These are phyloP conservation scores for Chondrus crispus DNA, from an alignment of 23 red algal species.

Conservation along the genomic window DNA sequence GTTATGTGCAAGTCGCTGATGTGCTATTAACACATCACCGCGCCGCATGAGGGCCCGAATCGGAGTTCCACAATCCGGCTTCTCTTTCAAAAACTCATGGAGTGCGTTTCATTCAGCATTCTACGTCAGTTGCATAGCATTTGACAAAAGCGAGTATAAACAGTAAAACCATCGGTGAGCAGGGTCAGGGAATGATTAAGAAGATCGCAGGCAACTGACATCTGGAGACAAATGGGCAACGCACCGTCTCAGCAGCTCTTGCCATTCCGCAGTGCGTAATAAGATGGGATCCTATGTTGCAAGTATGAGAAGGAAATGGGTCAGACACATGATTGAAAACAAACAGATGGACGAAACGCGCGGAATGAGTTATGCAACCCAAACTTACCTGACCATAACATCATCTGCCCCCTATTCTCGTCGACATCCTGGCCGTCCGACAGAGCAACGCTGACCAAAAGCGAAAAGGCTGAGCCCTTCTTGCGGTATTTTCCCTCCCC, in stretches of 20 bases:
- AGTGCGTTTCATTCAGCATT: not conserved
- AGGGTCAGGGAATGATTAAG: not conserved
- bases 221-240: not conserved
- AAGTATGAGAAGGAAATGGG: not conserved
- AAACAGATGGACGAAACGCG: too few species aligned
- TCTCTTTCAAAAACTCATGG: not conserved
- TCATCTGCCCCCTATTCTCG: constrained; percentile 47
- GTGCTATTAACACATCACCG: constrained; percentile 34
- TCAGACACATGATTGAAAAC: too few species aligned
- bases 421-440: constrained; percentile 19
- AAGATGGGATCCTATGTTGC: constrained; percentile 20
- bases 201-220: not conserved
- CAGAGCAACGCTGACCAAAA: constrained; percentile 11
- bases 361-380: too few species aligned
- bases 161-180: not conserved
- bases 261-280: constrained; percentile 1
- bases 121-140: not conserved
- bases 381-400: constrained; percentile 36
- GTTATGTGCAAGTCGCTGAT: constrained; percentile 10
- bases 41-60: not conserved
- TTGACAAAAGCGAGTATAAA: not conserved
- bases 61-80: not conserved
- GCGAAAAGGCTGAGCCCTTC: not conserved
- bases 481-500: not conserved
- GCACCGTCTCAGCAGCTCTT: constrained; percentile 3